Evolutionary conservation across 257 asterid genomes (phyloP), one percentile per base, ranked within the genome.

Genomic region (Solanum dulcamara): DNA sequence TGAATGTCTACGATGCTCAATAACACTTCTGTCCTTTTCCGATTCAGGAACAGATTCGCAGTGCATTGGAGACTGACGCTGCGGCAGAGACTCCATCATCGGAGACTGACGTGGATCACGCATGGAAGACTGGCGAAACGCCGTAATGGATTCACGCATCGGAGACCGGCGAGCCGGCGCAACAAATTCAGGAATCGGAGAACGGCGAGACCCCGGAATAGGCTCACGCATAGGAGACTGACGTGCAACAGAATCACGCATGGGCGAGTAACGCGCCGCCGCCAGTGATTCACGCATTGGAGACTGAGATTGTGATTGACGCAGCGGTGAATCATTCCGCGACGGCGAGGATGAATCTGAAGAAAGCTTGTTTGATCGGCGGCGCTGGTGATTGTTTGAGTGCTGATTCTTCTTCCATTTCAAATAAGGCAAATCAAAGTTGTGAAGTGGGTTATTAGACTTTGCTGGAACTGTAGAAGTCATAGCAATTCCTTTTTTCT

Each of bases 401-500:
- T 80, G 74, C 37, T 74, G 87, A 85, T 91, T 91, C 93, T 91
- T 93, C 84, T 89, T 93, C 97, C 97, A 93, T 67, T 89, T 89
- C 85, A 93, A 89, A 83, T 89, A 93, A 74, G 94, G 92, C 53
- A 92, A 91, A 37, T 90, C 88, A 67, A 93, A 93, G 87, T 91
- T 92, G 88, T 92, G 96, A 30, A 93, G 93, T 87, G 94, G 92
- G 89, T 90, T 95, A 77, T 50, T 59, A 66, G 97, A 91, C 88
- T 93, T 93, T 18, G 92, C 92, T 62, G 97, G 96, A 24, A 82
- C 93, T 8, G 93, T 89, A 35, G 92, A 86, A 51, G 88, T 88
- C 92, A 88, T 88, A 15, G 46, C 83, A 40, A 4, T 68, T 68
- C 28, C 42, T 18, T 18, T 68, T 35, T 15, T 17, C 59, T 51